Base-by-base conservation (phyloP, 805 yeast species). In the Kodamaea neixiangensis region DNA sequence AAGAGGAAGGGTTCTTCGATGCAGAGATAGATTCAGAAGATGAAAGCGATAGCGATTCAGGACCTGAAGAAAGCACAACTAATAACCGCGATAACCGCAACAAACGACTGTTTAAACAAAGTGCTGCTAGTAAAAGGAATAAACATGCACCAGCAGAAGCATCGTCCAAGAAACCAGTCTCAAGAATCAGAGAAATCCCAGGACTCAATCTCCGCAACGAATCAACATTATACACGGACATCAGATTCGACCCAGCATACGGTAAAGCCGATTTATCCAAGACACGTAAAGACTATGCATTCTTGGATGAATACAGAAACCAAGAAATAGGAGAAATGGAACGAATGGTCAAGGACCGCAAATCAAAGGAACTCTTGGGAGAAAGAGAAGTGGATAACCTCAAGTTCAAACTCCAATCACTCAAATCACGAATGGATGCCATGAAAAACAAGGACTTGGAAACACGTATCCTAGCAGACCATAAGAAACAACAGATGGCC, bases 101-200 rank as follows among this genome's bases (percentile, higher is more conserved):
- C 52, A 49, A 52, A 43, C 48, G 48, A 38, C 29, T 22, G 29
- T 6, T 22, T 9, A 44, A 41, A 11, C 20, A 35, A 3, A 29
- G 46, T 20, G 20, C 46, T 21, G 9, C 9, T 6, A 22, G 29
- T 9, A 56, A 58, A 52, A 79, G 74, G 58, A 76, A 69, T 55
- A 93, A 92, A 64, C 97, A 93, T 72, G 97, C 96, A 0, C 99
- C 99, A 10, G 71, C 83, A 2, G 97, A 89, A 62, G 62, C 81
- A 20, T 86, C 94, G 5, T 73, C 96, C 0, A 90, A 87, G 66
- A 79, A 71, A 56, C 86, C 85, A 14, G 96, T 87, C 0, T 73
- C 89, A 0, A 75, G 76, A 55, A 74, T 89, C 34, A 77, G 98
- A 56, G 83, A 85, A 41, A 84, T 92, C 10, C 93, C 88, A 1